Evolutionary conservation across 1,139 yeast genomes (phyloP).

Genomic region (Suhomyces maxii): DNA sequence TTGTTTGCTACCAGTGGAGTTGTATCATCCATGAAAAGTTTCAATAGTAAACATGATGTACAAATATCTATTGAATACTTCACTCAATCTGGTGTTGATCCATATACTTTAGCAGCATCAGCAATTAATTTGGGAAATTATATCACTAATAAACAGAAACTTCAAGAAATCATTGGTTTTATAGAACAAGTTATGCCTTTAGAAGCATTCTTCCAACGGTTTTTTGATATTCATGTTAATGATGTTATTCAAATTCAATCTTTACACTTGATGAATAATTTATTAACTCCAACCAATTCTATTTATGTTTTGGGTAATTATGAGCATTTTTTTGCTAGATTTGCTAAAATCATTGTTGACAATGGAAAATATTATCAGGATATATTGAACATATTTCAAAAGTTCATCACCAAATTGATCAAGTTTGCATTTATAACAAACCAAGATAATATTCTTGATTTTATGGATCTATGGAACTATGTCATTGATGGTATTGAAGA

Average conservation of each 20-base stretch:
- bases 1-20: constrained; percentile 40
- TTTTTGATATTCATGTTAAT: constrained; percentile 25
- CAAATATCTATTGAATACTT: constrained; percentile 10
- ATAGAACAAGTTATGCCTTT: constrained; percentile 15
- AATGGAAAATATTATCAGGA: constrained; percentile 41
- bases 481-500: constrained; percentile 11
- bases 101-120: constrained; percentile 31
- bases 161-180: constrained; percentile 15
- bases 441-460: constrained; percentile 13
- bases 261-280: constrained; percentile 37
- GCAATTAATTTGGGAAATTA: constrained; percentile 40
- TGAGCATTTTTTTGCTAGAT: constrained; percentile 16
- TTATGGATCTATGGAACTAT: constrained; percentile 21
- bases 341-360: constrained; percentile 34
- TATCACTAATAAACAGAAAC: constrained; percentile 23
- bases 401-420: constrained; percentile 35
- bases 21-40: constrained; percentile 31
- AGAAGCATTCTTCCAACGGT: constrained; percentile 19
- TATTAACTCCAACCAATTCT: constrained; percentile 18
- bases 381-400: constrained; percentile 26
- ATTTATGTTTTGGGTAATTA: constrained; percentile 11
- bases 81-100: constrained; percentile 14
- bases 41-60: constrained; percentile 18
- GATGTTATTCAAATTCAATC: constrained; percentile 45
- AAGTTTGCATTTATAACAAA: constrained; percentile 12